Evolutionary conservation across 1,284 basidiomycete genomes (phyloP).

Genomic region (Cutaneotrichosporon sp.): DNA sequence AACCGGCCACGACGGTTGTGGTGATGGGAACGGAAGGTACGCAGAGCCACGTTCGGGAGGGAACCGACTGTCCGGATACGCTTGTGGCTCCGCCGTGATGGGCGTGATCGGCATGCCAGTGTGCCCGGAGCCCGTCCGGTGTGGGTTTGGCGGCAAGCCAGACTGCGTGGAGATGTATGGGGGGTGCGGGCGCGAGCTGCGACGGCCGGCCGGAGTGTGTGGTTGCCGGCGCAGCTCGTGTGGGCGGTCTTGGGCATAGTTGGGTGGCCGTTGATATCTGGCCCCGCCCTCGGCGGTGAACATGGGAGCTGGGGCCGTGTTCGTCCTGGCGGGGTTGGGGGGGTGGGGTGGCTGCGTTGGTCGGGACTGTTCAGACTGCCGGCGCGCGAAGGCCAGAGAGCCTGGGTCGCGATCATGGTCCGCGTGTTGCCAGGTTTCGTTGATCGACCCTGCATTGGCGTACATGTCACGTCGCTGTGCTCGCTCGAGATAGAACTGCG

Average conservation of each 20-base stretch:
- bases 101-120: conserved; percentile 1
- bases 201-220: background rate
- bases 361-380: background rate
- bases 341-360: background rate
- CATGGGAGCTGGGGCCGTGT: background rate
- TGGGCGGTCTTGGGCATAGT: background rate
- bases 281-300: background rate
- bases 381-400: background rate
- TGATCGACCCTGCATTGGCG: background rate
- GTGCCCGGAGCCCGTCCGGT: background rate
- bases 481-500: background rate
- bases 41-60: conserved; percentile 30
- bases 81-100: background rate
- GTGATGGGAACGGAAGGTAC: conserved; percentile 38
- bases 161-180: conserved; percentile 1
- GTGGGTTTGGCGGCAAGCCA: background rate
- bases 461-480: background rate
- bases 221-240: background rate
- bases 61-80: background rate
- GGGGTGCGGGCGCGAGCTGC: background rate
- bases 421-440: background rate
- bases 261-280: background rate
- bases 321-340: background rate
- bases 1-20: conserved; percentile 24
- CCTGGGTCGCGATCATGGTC: no score